Evolutionary conservation across 208 protist genomes (phyloP).

Genomic region (Trichomonas tenax): DNA sequence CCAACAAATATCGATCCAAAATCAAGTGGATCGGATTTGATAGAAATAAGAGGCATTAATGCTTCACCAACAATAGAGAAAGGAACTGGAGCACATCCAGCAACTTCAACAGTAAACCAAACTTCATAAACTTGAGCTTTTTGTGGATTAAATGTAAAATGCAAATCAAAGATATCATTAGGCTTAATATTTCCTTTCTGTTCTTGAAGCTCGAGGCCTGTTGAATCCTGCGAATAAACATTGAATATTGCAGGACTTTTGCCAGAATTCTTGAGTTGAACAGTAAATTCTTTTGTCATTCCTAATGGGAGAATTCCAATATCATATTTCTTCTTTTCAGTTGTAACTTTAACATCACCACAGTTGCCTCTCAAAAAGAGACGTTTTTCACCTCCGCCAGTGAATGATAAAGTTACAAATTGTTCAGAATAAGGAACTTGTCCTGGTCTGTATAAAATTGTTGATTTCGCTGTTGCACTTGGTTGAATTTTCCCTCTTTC

Average conservation of each 20-base stretch:
- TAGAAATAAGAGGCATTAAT: not conserved
- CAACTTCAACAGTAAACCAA: not conserved
- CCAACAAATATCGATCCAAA: not conserved
- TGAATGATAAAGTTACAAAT: not conserved
- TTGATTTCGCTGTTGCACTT: not conserved
- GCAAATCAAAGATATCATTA: not conserved
- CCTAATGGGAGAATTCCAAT: not conserved
- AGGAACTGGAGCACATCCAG: not conserved
- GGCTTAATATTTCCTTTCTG: not conserved
- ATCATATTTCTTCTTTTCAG: not conserved
- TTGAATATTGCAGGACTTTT: not conserved
- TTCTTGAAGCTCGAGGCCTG: not conserved
- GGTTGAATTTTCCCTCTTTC: not conserved
- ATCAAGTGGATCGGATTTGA: not conserved
- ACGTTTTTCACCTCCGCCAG: not conserved
- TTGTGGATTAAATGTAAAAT: not conserved
- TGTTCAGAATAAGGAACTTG: not conserved
- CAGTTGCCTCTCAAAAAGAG: not conserved
- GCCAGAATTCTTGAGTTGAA: not conserved
- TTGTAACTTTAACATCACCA: not conserved
- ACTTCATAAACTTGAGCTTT: not conserved
- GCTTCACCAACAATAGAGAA: not conserved
- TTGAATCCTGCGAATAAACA: not conserved
- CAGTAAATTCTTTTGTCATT: not conserved
- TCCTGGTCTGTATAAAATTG: not conserved